Evolutionary conservation across 352 stramenopile genomes (phyloP), one percentile per base, ranked within the genome.

Genomic region (Globisporangium camurandrum): DNA sequence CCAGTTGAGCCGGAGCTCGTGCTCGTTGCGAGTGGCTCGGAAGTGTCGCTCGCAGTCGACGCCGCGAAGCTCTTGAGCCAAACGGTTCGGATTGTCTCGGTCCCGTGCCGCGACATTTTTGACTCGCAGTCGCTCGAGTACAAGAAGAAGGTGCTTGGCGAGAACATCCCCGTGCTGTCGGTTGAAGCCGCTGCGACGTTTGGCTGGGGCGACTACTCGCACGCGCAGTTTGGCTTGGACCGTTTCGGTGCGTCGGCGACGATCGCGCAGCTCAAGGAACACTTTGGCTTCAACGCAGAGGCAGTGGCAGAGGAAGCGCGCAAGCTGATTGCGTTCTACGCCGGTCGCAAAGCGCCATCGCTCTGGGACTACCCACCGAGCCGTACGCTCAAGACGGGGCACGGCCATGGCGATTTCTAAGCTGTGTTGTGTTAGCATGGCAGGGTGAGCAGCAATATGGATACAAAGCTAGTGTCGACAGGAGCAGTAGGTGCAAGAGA

Each of bases 61-160:
- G 96, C 95, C 11, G 96, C 95, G 38, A 95, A 97, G 74, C 64
- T 88, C 39, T 66, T 98, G 34, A 71, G 68, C 46, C 63, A 81
- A 62, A 80, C 88, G 48, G 93, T 97, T 28, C 87, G 93, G 57
- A 86, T 99, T 26, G 96, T 99, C 10, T 98, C 90, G 55, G 96
- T 99, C 84, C 96, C 95, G 40, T 99, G 94, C 73, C 89, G 90
- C 64, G 95, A 99, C 71, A 49, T 99, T 22, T 99, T 99, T 66
- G 93, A 98, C 54, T 65, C 97, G 65, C 95, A 99, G 81, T 72
- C 82, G 39, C 61, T 89, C 46, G 83, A 93, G 56, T 99, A 99
- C 78, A 97, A 98, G 83, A 86, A 88, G 54, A 63, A 74, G 45
- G 73, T 99, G n/a, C 74, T 99, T 7, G 86, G 88, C 20, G 94